Percentiles rank a stretch among this genome's conserved stretches.
These are phyloP conservation scores for Balakata baccata DNA, from an alignment of 345 rosid genomes.

Conservation along the genomic window DNA sequence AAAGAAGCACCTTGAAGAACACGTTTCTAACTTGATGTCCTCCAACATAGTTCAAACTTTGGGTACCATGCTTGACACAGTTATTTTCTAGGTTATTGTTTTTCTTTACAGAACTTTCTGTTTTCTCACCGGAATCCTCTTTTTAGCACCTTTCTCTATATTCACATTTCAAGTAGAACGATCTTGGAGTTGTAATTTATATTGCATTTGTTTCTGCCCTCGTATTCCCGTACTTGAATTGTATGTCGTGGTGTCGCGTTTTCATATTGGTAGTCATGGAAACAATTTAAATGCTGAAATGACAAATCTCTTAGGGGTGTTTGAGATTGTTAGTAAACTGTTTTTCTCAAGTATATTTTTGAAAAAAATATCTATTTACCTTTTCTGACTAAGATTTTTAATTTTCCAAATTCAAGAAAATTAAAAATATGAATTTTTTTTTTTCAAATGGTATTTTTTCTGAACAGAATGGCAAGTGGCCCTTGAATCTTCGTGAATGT, in stretches of 20 bases:
- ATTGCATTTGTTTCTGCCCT: too few species aligned
- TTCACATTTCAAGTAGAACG: background rate
- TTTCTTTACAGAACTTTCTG: background rate
- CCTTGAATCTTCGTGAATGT: background rate
- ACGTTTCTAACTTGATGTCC: slow-evolving; percentile 94
- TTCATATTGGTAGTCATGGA: background rate
- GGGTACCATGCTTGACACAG: slow-evolving; percentile 98
- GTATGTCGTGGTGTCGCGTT: background rate
- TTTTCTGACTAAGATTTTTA: too few species aligned
- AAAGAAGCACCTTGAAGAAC: slow-evolving; percentile 96
- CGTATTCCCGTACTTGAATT: background rate
- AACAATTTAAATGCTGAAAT: background rate
- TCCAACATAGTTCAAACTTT: slow-evolving; percentile 94
- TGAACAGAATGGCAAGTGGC: background rate
- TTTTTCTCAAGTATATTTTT: too few species aligned
- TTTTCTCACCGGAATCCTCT: background rate
- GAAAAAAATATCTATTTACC: too few species aligned
- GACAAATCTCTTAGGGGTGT: too few species aligned
- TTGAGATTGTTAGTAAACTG: too few species aligned
- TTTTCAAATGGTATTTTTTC: too few species aligned
- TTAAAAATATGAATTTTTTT: too few species aligned
- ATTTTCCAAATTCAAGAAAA: too few species aligned
- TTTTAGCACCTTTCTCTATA: background rate
- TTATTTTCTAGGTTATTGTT: slow-evolving; percentile 51
- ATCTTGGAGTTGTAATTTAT: background rate